A percentile compares a stretch with the other conserved stretches of the same genome.
These are phyloP conservation scores for Lactifluus pinguis DNA, from an alignment of 768 basidiomycete species.

Conservation along the genomic window DNA sequence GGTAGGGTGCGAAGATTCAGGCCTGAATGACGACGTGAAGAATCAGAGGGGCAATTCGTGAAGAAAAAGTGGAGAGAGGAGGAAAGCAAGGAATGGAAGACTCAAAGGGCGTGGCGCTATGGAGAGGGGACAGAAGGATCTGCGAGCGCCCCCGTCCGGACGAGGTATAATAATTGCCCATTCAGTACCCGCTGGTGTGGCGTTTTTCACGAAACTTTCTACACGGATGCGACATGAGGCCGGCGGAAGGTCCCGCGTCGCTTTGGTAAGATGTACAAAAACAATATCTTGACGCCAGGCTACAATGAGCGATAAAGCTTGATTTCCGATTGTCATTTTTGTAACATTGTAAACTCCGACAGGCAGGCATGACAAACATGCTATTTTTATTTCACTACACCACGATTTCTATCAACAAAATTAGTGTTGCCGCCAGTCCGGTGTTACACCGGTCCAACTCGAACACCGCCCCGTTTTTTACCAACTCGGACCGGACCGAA, in stretches of 20 bases:
- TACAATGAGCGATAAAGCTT: no score
- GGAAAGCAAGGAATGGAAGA: neutral
- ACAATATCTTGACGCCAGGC: slow-evolving; percentile 4
- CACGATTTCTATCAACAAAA: no score
- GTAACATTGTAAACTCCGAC: no score
- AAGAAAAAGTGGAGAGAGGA: neutral
- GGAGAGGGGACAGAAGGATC: slow-evolving; percentile 16
- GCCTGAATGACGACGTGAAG: slow-evolving; percentile 7
- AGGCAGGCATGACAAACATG: no score
- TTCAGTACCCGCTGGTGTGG: slow-evolving; percentile 16
- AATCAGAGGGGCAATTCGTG: slow-evolving; percentile 13
- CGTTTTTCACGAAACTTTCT: slow-evolving; percentile 18
- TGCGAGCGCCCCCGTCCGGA: slow-evolving; percentile 17
- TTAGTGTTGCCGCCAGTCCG: no score
- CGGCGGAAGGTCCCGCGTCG: slow-evolving; percentile 14
- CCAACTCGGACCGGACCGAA: no score
- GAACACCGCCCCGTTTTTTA: no score
- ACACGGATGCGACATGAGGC: slow-evolving; percentile 15
- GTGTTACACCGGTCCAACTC: no score
- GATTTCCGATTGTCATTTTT: no score
- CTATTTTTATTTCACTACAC: no score
- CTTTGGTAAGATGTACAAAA: slow-evolving; percentile 15
- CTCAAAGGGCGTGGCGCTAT: slow-evolving; percentile 14
- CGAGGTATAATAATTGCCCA: slow-evolving; percentile 16
- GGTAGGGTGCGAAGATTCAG: no score